phyloP scores from a whole-genome alignment of 2,329 filamentous ascomycete genomes.

The Fusarium metavorans region DNA sequence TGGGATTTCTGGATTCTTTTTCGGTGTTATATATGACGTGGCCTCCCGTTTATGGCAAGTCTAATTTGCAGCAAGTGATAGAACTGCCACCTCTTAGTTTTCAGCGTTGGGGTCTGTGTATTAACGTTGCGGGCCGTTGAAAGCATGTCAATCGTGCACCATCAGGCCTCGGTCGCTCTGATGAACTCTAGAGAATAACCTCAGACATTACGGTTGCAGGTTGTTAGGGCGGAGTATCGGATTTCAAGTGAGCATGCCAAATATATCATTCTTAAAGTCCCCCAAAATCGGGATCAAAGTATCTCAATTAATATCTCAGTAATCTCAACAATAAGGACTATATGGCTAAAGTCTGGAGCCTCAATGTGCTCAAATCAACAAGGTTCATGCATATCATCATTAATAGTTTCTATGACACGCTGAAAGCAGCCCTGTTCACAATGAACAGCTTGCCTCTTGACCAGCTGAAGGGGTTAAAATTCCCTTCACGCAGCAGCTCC shows the following conservation, averaged over 20 bases:
- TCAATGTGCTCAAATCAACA: not conserved
- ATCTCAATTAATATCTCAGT: not conserved
- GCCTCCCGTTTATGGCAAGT: not conserved
- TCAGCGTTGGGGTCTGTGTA: not conserved
- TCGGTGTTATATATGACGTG: not conserved
- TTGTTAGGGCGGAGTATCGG: not conserved
- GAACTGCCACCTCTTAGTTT: not conserved
- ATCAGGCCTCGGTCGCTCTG: not conserved
- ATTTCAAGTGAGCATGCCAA: not conserved
- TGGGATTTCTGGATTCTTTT: not conserved
- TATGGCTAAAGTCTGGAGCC: not conserved
- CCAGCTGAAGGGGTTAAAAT: no score
- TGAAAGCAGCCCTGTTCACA: not conserved
- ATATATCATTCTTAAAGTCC: no score
- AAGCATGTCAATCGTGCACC: not conserved
- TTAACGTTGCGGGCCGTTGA: not conserved
- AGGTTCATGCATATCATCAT: not conserved
- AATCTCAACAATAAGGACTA: not conserved
- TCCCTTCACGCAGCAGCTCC: not conserved
- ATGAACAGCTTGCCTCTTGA: not conserved
- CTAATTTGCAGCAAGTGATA: not conserved
- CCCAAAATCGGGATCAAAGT: not conserved
- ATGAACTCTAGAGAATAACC: not conserved
- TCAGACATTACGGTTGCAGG: not conserved
- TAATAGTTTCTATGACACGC: not conserved